Evolutionary conservation across 1,284 basidiomycete species (phyloP), one percentile per base, ranked within the genome.

Genomic region (Cutaneotrichosporon curvatum): DNA sequence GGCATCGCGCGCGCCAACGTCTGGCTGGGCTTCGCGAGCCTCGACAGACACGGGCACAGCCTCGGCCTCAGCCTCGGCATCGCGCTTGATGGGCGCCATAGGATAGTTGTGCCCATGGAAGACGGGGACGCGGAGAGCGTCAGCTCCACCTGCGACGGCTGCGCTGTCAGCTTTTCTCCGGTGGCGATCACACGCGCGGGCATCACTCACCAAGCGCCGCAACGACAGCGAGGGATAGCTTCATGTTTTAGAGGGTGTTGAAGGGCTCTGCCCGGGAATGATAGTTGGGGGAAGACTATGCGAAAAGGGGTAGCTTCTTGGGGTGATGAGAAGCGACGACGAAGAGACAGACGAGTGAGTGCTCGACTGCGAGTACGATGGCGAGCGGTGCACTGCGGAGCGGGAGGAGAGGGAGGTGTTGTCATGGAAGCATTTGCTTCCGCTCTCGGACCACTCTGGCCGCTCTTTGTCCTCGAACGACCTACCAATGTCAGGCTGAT

Each of bases 231-330:
- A 50, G 33, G 14, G 48, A 42, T 21, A 46, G 35, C 37, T 50
- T 50, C 48, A 50, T 48, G 42, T 34, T 46, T 40, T 40, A 11
- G 47, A 48, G 41, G 31, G 42, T 49, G 38, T n/a, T 34, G 30
- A 12, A n/a, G 11, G 39, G 37, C 20, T 9, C 15, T 23, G 36
- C 25, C 25, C 25, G 12, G 25, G 25, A 28, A 28, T 7, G 7
- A 28, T 28, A 28, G 8, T 7, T 7, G 7, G 25, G 8, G 25
- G 8, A 28, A 28, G 8, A 12, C 25, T 28, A 28, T 28, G 25
- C 25, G 7, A 28, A 28, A n/a, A n/a, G n/a, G n/a, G n/a, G n/a
- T n/a, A n/a, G n/a, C n/a, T n/a, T n/a, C n/a, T n/a, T n/a, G n/a
- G n/a, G n/a, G n/a, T n/a, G n/a, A n/a, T n/a, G n/a, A 28, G 25